Evolutionary conservation across 2,329 filamentous ascomycete genomes (phyloP).

Genomic region (Neoarthrinium moseri): DNA sequence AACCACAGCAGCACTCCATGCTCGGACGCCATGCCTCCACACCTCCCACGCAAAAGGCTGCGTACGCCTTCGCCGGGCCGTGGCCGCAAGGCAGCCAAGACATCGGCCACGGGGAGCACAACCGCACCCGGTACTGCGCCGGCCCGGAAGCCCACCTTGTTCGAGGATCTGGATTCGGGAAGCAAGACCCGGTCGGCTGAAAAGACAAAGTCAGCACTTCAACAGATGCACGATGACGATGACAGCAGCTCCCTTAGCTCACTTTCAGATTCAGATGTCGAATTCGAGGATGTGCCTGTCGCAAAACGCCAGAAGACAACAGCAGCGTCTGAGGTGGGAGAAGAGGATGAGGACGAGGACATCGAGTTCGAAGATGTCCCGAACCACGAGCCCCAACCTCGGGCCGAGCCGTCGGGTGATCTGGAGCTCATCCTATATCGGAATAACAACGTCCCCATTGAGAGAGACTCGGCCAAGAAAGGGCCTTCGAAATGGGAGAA

Average conservation of each 20-base stretch:
- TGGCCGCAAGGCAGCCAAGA: conserved; percentile 23
- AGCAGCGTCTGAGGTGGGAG: conserved; percentile 25
- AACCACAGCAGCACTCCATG: neutral
- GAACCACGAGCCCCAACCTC: conserved; percentile 34
- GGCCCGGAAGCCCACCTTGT: conserved; percentile 55
- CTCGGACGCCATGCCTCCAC: conserved; percentile 64
- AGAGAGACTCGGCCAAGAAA: conserved; percentile 70
- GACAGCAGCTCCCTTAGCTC: conserved; percentile 49
- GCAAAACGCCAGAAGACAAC: conserved; percentile 38
- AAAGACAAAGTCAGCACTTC: conserved; percentile 39
- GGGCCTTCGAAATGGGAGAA: conserved; percentile 84
- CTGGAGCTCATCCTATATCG: conserved; percentile 70
- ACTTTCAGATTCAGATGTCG: conserved; percentile 57
- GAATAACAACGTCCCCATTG: conserved; percentile 58
- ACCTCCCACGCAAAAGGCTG: conserved; percentile 65
- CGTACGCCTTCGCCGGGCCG: conserved; percentile 44
- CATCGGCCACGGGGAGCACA: conserved; percentile 24
- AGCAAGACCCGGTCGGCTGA: conserved; percentile 42
- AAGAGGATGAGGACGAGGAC: conserved; percentile 59
- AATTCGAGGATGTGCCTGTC: conserved; percentile 52
- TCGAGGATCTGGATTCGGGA: conserved; percentile 58
- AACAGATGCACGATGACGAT: conserved; percentile 42
- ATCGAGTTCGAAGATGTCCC: conserved; percentile 62
- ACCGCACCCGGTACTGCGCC: conserved; percentile 19
- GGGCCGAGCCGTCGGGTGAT: conserved; percentile 57